Conservation (phyloP, 106 monocot species). For the Cymbidium sinense region DNA sequence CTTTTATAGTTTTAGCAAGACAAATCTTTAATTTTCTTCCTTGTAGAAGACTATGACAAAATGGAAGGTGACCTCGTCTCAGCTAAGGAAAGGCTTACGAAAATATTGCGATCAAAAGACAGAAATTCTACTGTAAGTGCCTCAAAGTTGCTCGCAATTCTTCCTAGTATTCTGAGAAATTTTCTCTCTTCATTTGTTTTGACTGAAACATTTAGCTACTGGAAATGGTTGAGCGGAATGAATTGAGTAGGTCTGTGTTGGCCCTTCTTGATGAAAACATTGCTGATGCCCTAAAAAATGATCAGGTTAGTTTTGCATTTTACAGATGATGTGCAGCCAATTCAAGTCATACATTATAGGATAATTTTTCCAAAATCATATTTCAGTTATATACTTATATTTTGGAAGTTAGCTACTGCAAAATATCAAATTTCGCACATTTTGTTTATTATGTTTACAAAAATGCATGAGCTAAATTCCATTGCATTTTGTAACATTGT, state of each 20-base stretch:
- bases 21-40: neutral
- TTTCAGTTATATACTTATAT: neutral
- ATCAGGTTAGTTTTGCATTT: constrained; percentile 46
- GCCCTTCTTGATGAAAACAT: constrained; percentile 96
- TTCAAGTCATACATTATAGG: neutral
- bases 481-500: too few relatives aligned
- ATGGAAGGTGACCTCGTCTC: constrained; percentile 75
- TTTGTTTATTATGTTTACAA: neutral
- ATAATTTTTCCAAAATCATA: neutral
- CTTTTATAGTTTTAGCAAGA: neutral
- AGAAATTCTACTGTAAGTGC: constrained; percentile 73
- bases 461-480: neutral
- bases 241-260: constrained; percentile 69
- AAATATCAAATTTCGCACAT: neutral
- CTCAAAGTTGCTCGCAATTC: neutral
- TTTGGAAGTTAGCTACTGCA: neutral
- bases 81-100: constrained; percentile 58
- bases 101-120: constrained; percentile 80
- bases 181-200: neutral
- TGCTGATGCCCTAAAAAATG: constrained; percentile 47
- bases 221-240: constrained; percentile 88
- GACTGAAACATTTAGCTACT: constrained; percentile 37
- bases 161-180: neutral
- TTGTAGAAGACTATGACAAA: constrained; percentile 84
- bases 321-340: neutral